phyloP scores from a whole-genome alignment of 768 basidiomycete species.

The Lyophyllum decastes region DNA sequence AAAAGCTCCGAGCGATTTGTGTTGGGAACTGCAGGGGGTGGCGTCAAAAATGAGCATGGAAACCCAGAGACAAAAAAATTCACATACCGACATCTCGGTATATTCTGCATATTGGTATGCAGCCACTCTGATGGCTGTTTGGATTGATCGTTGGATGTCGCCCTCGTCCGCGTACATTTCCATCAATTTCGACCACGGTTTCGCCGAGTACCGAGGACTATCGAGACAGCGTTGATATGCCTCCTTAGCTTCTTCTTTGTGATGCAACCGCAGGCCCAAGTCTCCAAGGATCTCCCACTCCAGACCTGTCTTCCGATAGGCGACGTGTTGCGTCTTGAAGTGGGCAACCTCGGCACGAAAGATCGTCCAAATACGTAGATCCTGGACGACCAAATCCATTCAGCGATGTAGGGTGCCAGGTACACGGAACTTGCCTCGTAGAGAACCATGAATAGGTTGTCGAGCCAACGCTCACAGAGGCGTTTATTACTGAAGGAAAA shows the following conservation, averaged over 20 bases:
- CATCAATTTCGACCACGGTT: constrained; percentile 92
- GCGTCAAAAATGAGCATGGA: background rate
- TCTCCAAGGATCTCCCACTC: constrained; percentile 99
- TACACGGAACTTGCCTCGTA: constrained; percentile 70
- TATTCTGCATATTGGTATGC: constrained; percentile 93
- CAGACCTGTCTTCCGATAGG: constrained; percentile 93
- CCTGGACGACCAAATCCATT: constrained; percentile 45
- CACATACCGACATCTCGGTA: constrained; percentile 81
- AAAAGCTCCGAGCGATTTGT: constrained; percentile 85
- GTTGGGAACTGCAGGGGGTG: constrained; percentile 74
- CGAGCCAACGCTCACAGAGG: constrained; percentile 95
- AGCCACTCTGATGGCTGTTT: constrained; percentile 89
- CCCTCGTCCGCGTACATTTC: constrained; percentile 98
- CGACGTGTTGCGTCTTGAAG: constrained; percentile 98
- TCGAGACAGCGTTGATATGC: constrained; percentile 96
- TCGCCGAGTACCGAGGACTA: constrained; percentile 78
- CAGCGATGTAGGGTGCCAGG: background rate
- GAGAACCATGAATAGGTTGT: constrained; percentile 97
- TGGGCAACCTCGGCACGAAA: constrained; percentile 98
- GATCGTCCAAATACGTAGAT: constrained; percentile 97
- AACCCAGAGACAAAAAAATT: background rate
- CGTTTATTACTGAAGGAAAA: constrained; percentile 97
- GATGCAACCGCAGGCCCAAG: constrained; percentile 88
- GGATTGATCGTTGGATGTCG: constrained; percentile 87
- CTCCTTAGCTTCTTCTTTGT: constrained; percentile 98